phyloP scores from a whole-genome alignment of 495 filamentous ascomycete species.

The Stereocaulon alpinum region DNA sequence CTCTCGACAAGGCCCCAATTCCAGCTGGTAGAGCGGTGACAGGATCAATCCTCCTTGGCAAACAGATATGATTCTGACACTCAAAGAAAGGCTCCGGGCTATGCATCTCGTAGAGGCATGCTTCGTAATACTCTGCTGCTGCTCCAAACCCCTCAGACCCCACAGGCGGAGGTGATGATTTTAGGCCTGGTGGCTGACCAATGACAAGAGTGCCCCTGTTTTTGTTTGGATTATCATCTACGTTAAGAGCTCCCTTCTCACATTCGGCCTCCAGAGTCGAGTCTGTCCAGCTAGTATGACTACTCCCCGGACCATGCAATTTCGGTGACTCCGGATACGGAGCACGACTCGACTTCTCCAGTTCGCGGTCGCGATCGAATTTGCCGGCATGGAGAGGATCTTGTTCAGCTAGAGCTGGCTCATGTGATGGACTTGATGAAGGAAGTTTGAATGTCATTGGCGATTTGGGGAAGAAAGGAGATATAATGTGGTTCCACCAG shows the following conservation, averaged over 20 bases:
- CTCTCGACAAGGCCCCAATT: not conserved
- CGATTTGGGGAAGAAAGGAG: conserved; percentile 54
- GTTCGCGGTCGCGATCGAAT: conserved; percentile 19
- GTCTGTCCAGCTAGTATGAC: conserved; percentile 25
- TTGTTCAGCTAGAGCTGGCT: conserved; percentile 25
- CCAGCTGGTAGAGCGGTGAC: not conserved
- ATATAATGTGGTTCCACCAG: conserved; percentile 84
- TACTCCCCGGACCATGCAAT: conserved; percentile 7
- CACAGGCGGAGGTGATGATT: not conserved
- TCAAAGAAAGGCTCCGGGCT: conserved; percentile 41
- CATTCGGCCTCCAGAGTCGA: conserved; percentile 23
- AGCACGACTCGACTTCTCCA: conserved; percentile 28
- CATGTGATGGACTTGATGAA: conserved; percentile 21
- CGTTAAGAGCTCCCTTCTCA: conserved; percentile 18
- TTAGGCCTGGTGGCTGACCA: not conserved
- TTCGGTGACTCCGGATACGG: not conserved
- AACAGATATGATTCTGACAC: conserved; percentile 39
- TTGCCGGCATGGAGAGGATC: conserved; percentile 20
- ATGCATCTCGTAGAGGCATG: conserved; percentile 41
- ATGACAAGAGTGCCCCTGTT: not conserved
- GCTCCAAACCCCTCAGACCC: conserved; percentile 28
- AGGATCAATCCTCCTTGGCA: conserved; percentile 1
- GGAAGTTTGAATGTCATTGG: conserved; percentile 25
- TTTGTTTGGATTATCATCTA: conserved; percentile 1
- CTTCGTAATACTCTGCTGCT: conserved; percentile 45